Conservation (phyloP, 768 basidiomycete genomes). For the Suillus fuscotomentosus region DNA sequence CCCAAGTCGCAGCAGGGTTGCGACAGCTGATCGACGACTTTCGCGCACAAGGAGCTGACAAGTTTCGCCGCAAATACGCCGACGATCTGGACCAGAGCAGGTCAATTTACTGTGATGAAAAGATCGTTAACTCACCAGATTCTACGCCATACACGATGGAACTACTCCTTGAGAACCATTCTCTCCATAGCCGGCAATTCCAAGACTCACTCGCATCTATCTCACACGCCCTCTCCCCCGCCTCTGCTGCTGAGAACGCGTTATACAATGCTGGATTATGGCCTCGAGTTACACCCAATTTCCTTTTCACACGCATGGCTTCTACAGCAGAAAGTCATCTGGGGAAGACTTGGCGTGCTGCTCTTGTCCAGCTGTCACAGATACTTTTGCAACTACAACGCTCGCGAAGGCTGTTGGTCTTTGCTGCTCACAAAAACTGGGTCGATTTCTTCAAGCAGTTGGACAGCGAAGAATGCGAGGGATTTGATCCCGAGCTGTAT, state of each 20-base stretch:
- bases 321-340: slow-evolving; percentile 10
- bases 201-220: neutral
- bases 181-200: neutral
- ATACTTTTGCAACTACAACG: slow-evolving; percentile 30
- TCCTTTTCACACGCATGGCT: slow-evolving; percentile 26
- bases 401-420: slow-evolving; percentile 26
- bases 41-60: neutral
- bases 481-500: slow-evolving; percentile 1
- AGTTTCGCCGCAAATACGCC: slow-evolving; percentile 15
- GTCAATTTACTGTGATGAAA: neutral
- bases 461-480: slow-evolving; percentile 7
- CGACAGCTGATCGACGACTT: slow-evolving; percentile 7
- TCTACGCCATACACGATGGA: neutral
- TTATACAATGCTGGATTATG: slow-evolving; percentile 20
- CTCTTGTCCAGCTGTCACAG: slow-evolving; percentile 24
- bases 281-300: slow-evolving; percentile 30
- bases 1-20: neutral
- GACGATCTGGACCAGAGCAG: slow-evolving; percentile 8
- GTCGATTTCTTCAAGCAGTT: slow-evolving; percentile 10
- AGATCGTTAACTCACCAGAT: neutral
- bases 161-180: neutral
- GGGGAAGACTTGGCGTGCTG: slow-evolving; percentile 21
- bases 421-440: slow-evolving; percentile 13
- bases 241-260: neutral
- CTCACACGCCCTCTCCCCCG: neutral